Base-by-base conservation (phyloP, 106 monocot species). In the Apostasia ramifera region DNA sequence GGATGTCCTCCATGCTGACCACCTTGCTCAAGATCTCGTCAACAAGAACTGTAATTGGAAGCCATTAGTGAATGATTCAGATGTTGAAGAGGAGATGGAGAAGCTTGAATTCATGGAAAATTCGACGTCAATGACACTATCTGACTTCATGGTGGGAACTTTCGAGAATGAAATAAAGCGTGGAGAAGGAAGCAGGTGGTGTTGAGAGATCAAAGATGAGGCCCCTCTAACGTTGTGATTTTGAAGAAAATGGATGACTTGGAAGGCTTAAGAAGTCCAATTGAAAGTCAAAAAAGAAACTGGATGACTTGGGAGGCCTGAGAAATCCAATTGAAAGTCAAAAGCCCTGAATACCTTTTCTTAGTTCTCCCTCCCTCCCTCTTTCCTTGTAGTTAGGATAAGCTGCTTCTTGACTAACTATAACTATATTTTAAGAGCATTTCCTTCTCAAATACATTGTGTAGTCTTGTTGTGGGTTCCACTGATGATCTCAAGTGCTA, bases 141-240 rank as follows among this genome's bases (percentile, higher is more conserved):
- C 79, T 15, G 89, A 97, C 15, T 97, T 89, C 80, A 97, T 97
- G 84, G 92, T 81, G 0, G 92, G 95, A 89, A 82, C 92, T 43
- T 49, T 88, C 63, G 86, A 89, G 4, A 79, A 85, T 7, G 83
- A 83, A 37, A 64, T 61, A 7, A 46, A 45, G 39, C 8, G 76
- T 66, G 58, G 61, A 76, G 66, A 81, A 70, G 68, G 76, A 82
- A 26, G n/a, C 66, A 3, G 80, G 74, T 11, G 40, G 53, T 43
- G 37, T 50, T 0, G 72, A 78, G 13, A 73, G 66, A 1, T 56
- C 6, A 5, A 58, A 51, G 41, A 14, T 68, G 54, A 73, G 74
- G 83, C 53, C 81, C 66, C 15, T 37, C 70, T 37, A 65, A 41
- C 6, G 59, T 77, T 45, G 45, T 64, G 8, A 77, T 73, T 5